A percentile compares a stretch with the other conserved stretches of the same genome.
Evolutionary conservation across 106 monocot species (phyloP).

Genomic region (Vanilla planifolia): DNA sequence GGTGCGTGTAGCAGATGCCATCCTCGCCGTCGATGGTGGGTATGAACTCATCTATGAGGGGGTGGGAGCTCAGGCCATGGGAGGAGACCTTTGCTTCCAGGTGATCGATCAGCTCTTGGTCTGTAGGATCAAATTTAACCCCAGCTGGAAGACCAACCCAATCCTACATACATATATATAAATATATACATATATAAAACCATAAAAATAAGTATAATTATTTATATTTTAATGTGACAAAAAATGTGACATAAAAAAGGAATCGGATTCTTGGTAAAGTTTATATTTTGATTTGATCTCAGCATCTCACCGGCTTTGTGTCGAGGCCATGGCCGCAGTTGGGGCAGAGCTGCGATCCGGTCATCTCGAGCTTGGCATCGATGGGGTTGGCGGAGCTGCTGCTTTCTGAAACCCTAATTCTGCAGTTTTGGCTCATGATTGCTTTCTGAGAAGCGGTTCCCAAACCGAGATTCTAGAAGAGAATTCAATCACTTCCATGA

Average conservation of each 20-base stretch:
- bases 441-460: no score
- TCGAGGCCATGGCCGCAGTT: constrained; percentile 75
- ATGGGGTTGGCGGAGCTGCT: constrained; percentile 30
- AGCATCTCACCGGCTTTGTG: constrained; percentile 31
- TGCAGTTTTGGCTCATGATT: constrained; percentile 15
- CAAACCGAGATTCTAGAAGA: neutral
- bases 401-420: constrained; percentile 3
- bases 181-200: no score
- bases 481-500: neutral
- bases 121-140: constrained; percentile 94
- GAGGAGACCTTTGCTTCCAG: constrained; percentile 65
- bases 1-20: constrained; percentile 90
- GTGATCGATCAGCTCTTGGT: constrained; percentile 88
- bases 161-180: constrained; percentile 27
- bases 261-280: neutral
- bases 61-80: constrained; percentile 44
- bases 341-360: constrained; percentile 62
- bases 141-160: constrained; percentile 75
- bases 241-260: neutral
- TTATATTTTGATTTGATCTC: neutral
- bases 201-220: neutral
- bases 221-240: neutral
- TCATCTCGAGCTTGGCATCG: constrained; percentile 74
- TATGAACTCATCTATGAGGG: constrained; percentile 95
- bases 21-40: constrained; percentile 86